These are phyloP conservation scores for Pseudomassariella vexata DNA, from an alignment of 2,329 filamentous ascomycete genomes.

Conservation along the genomic window DNA sequence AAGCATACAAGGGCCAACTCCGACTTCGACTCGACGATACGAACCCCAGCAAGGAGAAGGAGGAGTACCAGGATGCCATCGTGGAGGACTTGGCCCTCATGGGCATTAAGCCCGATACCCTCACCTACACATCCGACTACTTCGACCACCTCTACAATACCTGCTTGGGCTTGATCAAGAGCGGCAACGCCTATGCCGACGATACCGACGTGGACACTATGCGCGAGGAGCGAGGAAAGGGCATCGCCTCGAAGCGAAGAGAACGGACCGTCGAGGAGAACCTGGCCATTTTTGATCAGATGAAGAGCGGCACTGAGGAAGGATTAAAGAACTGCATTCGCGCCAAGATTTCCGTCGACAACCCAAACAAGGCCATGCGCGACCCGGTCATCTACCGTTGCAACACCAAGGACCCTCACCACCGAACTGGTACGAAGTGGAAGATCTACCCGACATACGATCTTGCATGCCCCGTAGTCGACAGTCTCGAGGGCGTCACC, in stretches of 20 bases:
- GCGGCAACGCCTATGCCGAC: slow-evolving; percentile 87
- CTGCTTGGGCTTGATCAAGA: slow-evolving; percentile 76
- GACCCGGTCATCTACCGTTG: slow-evolving; percentile 98
- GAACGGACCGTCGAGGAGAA: slow-evolving; percentile 78
- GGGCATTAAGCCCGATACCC: slow-evolving; percentile 81
- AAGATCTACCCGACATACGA: slow-evolving; percentile 88
- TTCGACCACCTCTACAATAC: slow-evolving; percentile 88
- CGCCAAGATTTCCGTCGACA: slow-evolving; percentile 86
- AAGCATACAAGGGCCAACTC: slow-evolving; percentile 85
- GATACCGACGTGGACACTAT: slow-evolving; percentile 89
- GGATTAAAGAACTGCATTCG: slow-evolving; percentile 86
- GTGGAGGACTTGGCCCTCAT: slow-evolving; percentile 86
- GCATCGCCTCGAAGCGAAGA: slow-evolving; percentile 74
- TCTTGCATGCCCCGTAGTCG: slow-evolving; percentile 77
- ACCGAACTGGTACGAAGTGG: slow-evolving; percentile 74
- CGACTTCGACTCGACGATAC: slow-evolving; percentile 95
- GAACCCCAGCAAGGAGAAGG: slow-evolving; percentile 94
- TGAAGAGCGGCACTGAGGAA: slow-evolving; percentile 79
- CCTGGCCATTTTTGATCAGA: slow-evolving; percentile 81
- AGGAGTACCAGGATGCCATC: slow-evolving; percentile 92
- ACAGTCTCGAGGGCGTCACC: slow-evolving; percentile 75
- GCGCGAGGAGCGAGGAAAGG: slow-evolving; percentile 77
- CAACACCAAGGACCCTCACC: slow-evolving; percentile 63
- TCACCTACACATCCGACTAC: slow-evolving; percentile 92
- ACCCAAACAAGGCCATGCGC: slow-evolving; percentile 91